Base-by-base conservation (phyloP, 2,329 filamentous ascomycete genomes). In the Byssoonygena ceratinophila region DNA sequence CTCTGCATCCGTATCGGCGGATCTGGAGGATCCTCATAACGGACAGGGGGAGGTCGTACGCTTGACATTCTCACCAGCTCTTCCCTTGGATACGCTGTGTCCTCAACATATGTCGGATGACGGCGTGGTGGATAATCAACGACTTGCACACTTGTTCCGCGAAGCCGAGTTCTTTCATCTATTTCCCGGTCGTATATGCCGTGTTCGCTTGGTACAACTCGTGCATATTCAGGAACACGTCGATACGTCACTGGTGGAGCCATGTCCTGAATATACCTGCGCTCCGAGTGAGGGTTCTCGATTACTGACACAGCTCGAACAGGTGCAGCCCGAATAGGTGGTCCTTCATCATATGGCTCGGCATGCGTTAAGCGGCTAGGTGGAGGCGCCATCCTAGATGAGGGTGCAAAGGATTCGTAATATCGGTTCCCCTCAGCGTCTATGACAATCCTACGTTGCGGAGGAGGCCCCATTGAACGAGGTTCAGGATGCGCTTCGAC, bases 341-440 rank as follows among this genome's bases (percentile, higher is more conserved):
- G 52, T 36, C 57, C 61, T 34, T 68, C 69, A 14, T 67, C 62
- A 45, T 68, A 71, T 7, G 63, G 53, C 31, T 71, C 67, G 50
- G 54, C 54, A 47, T 61, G 64, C 3, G 64, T 56, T 27, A 66
- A 56, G 43, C 66, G 63, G 32, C 60, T 66, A 51, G 66, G 56
- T 53, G 50, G 57, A 29, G 59, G 59, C n/a, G 60, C 66, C 16
- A 60, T 67, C 53, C 65, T 47, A 50, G 64, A 60, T 14, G 70
- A 66, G 11, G 66, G 63, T 34, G 72, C 65, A 4, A 77, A 68
- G 39, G 75, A 73, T 57, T 81, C 79, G 55, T 80, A 79, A 69
- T 90, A 96, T 64, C 87, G 82, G 64, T 87, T 86, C 37, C 89
- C 89, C 67, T 83, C 87, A 56, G 86, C 81, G 68, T 96, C 90